Percentiles rank a stretch among this genome's conserved stretches.
phyloP scores from a whole-genome alignment of 2,329 filamentous ascomycete genomes.

The Colletotrichum liaoningense region DNA sequence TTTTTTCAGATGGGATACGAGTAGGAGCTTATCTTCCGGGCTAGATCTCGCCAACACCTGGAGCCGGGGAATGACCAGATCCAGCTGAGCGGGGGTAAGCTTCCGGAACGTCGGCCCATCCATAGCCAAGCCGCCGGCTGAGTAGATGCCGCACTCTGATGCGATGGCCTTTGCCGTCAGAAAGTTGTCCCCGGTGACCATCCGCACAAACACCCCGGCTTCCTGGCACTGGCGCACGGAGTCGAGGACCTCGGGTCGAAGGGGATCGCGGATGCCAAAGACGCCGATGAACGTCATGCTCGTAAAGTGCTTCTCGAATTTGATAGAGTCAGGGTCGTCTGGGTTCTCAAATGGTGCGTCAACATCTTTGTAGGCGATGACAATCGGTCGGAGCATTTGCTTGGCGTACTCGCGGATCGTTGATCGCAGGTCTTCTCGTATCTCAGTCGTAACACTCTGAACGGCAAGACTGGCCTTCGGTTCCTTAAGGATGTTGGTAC shows the following conservation, averaged over 20 bases:
- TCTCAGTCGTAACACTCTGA: conserved; percentile 44
- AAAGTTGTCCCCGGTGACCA: conserved; percentile 64
- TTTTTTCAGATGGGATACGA: conserved; percentile 71
- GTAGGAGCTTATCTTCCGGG: conserved; percentile 73
- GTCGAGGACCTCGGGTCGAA: conserved; percentile 54
- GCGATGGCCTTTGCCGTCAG: conserved; percentile 80
- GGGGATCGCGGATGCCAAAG: conserved; percentile 61
- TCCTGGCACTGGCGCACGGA: conserved; percentile 56
- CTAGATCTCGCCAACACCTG: conserved; percentile 75
- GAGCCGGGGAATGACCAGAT: conserved; percentile 66
- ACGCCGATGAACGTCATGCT: conserved; percentile 62
- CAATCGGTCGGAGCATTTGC: conserved; percentile 75
- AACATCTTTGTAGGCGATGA: conserved; percentile 74
- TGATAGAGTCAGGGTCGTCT: conserved; percentile 30
- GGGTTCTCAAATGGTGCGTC: conserved; percentile 46
- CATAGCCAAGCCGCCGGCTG: conserved; percentile 70
- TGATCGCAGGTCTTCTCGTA: conserved; percentile 45
- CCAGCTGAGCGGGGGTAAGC: conserved; percentile 69
- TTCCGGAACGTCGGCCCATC: conserved; percentile 76
- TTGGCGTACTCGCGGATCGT: conserved; percentile 67
- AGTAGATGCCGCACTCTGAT: conserved; percentile 77
- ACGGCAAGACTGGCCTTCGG: conserved; percentile 49
- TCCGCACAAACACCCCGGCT: conserved; percentile 57
- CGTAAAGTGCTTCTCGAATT: conserved; percentile 40
- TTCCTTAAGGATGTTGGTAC: conserved; percentile 56